These are phyloP conservation scores for Ceratocystis eucalypticola DNA, from an alignment of 2,329 filamentous ascomycete genomes.

Conservation along the genomic window DNA sequence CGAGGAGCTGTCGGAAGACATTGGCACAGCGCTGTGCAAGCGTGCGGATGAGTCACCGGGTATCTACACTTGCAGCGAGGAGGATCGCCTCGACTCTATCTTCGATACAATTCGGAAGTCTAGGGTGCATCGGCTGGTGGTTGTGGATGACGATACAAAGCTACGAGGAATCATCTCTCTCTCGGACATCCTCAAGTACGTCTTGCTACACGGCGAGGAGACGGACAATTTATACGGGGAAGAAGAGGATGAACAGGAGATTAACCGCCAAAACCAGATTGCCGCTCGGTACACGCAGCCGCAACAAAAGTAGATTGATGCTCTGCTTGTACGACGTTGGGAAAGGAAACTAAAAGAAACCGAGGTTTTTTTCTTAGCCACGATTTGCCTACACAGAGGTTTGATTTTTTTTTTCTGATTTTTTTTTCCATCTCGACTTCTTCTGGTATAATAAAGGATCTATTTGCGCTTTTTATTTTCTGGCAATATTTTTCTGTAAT, in stretches of 20 bases:
- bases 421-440: not conserved
- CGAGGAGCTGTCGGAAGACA: constrained; percentile 72
- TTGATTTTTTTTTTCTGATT: not conserved
- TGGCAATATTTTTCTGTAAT: too few relatives aligned
- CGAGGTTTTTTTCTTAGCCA: not conserved
- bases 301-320: constrained; percentile 13
- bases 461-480: not conserved
- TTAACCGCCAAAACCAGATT: constrained; percentile 15
- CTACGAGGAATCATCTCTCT: constrained; percentile 83
- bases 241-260: constrained; percentile 19
- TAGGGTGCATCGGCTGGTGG: constrained; percentile 79
- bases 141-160: constrained; percentile 79
- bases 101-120: constrained; percentile 95
- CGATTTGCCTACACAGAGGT: not conserved
- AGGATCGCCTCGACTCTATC: constrained; percentile 86
- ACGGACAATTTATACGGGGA: constrained; percentile 26
- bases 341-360: not conserved
- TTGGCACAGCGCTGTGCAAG: constrained; percentile 80
- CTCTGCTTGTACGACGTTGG: not conserved
- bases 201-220: constrained; percentile 66
- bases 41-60: constrained; percentile 84
- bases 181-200: constrained; percentile 93
- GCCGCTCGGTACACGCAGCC: constrained; percentile 12
- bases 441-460: not conserved
- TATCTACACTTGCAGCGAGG: constrained; percentile 87